Evolutionary conservation across 2,329 filamentous ascomycete genomes (phyloP), one percentile per base, ranked within the genome.

Genomic region (Metarhizium guizhouense): DNA sequence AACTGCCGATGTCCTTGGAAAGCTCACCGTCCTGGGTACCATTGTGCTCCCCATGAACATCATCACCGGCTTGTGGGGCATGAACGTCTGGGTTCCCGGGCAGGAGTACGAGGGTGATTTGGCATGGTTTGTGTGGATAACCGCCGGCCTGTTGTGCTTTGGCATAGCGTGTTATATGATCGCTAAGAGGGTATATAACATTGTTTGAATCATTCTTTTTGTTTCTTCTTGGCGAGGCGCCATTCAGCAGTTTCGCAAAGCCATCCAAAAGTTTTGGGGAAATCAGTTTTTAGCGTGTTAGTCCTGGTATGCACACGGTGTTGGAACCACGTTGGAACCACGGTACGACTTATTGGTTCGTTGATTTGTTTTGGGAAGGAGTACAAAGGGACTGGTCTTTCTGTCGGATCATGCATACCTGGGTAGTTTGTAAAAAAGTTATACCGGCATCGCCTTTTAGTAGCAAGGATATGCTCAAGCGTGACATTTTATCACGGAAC

Each of bases 11-110:
- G 91, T 96, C 1, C 81, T 99, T 13, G 92, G 92, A 60, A 96
- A 94, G 71, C 81, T 99, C 58, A 97, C 94, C 0, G 94, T 99
- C 1, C 79, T 99, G 1, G 94, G 94, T 61, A 99, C 94, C 6
- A 97, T 99, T 62, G 93, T 99, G 3, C 76, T 99, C 56, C 94
- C 94, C 11, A 96, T 99, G 92, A 99, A 99, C 69, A 95, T 99
- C 68, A 93, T 99, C 65, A 97, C 94, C 2, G 94, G 94, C 62
- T 84, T 97, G 65, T 99, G 93, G 92, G 94, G 93, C 53, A 97
- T 97, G 93, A 99, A 99, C 77, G 88, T 93, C 40, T 90, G 90
- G 77, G 94, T 99, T 0, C 94, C 94, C 0, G 94, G 94, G 2
- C 93, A 97, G 70, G 87, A 93, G 49, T 76, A 85, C 57, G 90